These are phyloP conservation scores for Cryptococcus sp. DNA, from an alignment of 1,284 basidiomycete genomes.

Conservation along the genomic window DNA sequence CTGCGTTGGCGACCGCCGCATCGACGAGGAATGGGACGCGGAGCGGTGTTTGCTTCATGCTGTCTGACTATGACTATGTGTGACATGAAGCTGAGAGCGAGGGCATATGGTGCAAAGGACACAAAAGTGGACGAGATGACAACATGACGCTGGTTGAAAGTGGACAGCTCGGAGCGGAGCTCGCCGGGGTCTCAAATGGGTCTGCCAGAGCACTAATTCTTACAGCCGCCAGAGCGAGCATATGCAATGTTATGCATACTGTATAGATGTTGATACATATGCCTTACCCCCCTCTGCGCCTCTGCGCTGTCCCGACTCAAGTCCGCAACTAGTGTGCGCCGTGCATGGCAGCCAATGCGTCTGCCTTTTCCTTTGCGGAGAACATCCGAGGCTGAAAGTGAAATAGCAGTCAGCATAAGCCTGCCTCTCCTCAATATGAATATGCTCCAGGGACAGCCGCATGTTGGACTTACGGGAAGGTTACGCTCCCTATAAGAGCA, in stretches of 20 bases:
- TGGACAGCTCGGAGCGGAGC: background rate
- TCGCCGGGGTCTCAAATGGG: background rate
- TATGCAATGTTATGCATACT: too few species aligned
- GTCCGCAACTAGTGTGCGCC: background rate
- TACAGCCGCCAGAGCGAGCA: too few species aligned
- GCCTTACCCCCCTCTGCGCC: background rate
- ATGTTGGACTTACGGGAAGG: slow-evolving; percentile 46
- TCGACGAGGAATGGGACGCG: slow-evolving; percentile 35
- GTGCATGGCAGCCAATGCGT: slow-evolving; percentile 35
- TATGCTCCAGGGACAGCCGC: background rate
- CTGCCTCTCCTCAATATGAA: slow-evolving; percentile 5
- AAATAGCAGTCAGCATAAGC: background rate
- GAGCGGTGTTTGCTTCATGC: slow-evolving; percentile 25
- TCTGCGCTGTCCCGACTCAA: background rate
- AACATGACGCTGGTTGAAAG: background rate
- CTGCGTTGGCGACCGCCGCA: slow-evolving; percentile 8
- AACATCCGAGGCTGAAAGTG: slow-evolving; percentile 46
- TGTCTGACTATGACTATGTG: background rate
- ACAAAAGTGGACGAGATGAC: slow-evolving; percentile 1
- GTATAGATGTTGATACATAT: background rate
- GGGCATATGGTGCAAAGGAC: background rate
- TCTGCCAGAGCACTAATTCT: too few species aligned
- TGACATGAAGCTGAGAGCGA: background rate
- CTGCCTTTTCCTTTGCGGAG: slow-evolving; percentile 44
- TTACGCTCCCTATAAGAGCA: slow-evolving; percentile 53